Conservation (phyloP, 2,329 filamentous ascomycete species). For the Oidium heveae region DNA sequence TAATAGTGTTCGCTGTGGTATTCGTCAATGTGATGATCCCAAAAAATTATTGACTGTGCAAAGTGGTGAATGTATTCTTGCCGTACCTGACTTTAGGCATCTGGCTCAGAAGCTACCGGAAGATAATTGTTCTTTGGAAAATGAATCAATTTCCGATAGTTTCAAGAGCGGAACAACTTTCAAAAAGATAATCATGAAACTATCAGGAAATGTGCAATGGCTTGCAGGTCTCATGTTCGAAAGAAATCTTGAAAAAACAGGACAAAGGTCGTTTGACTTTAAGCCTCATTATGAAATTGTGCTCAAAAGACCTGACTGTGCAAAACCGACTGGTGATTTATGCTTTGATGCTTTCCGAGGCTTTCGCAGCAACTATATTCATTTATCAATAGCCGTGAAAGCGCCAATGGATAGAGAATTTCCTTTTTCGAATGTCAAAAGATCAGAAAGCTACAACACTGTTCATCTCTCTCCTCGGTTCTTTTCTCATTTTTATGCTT, state of each 20-base stretch:
- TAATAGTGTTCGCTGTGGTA: constrained; percentile 69
- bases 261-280: constrained; percentile 62
- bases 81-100: constrained; percentile 78
- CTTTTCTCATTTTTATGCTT: constrained; percentile 94
- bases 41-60: constrained; percentile 88
- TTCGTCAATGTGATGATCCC: constrained; percentile 67
- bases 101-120: constrained; percentile 37
- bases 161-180: constrained; percentile 57
- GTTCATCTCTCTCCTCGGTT: constrained; percentile 86
- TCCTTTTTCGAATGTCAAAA: constrained; percentile 46
- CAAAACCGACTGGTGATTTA: constrained; percentile 28
- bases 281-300: constrained; percentile 80
- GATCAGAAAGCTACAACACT: constrained; percentile 83
- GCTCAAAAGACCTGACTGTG: constrained; percentile 54
- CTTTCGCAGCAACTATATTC: constrained; percentile 93
- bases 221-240: constrained; percentile 82
- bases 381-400: constrained; percentile 75
- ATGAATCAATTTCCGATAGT: constrained; percentile 27
- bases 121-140: constrained; percentile 28
- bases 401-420: constrained; percentile 75
- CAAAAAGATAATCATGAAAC: constrained; percentile 97
- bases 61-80: constrained; percentile 83
- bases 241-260: constrained; percentile 40
- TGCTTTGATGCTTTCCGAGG: constrained; percentile 81
- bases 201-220: constrained; percentile 90